Conservation (phyloP, 495 filamentous ascomycete species). For the Tuber borchii region DNA sequence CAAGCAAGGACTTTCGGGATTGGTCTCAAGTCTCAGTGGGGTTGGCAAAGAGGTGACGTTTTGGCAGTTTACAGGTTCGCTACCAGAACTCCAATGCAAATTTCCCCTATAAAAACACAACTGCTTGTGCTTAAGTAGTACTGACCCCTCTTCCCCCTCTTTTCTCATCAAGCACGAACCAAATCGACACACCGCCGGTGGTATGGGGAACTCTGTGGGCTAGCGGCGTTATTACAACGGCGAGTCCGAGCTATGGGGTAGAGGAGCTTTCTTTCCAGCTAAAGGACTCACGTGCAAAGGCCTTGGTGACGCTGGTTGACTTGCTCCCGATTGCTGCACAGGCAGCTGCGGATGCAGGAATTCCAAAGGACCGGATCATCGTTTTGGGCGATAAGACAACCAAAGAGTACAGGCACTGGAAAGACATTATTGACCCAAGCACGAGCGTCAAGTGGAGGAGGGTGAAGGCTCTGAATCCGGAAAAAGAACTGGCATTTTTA, state of each 20-base stretch:
- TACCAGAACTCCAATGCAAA: background rate
- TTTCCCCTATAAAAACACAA: background rate
- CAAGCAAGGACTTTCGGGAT: slow-evolving; percentile 69
- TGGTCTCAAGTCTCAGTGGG: slow-evolving; percentile 62
- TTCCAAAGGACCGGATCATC: slow-evolving; percentile 62
- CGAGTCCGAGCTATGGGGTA: slow-evolving; percentile 79
- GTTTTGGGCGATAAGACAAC: slow-evolving; percentile 65
- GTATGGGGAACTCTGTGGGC: slow-evolving; percentile 80
- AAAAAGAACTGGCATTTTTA: slow-evolving; percentile 59
- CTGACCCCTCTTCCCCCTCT: background rate
- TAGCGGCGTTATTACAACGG: slow-evolving; percentile 71
- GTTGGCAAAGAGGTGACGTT: slow-evolving; percentile 77
- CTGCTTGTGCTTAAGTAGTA: slow-evolving; percentile 4
- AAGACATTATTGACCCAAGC: slow-evolving; percentile 57
- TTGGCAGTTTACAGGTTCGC: slow-evolving; percentile 53
- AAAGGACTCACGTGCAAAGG: slow-evolving; percentile 70
- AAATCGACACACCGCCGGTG: slow-evolving; percentile 63
- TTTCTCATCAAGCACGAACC: slow-evolving; percentile 56
- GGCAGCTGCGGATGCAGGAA: slow-evolving; percentile 62
- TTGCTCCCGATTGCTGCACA: slow-evolving; percentile 56
- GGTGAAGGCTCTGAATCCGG: slow-evolving; percentile 47
- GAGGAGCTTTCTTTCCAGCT: slow-evolving; percentile 87
- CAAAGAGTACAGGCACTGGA: slow-evolving; percentile 66
- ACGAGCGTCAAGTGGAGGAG: slow-evolving; percentile 45
- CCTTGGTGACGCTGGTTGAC: slow-evolving; percentile 62